Evolutionary conservation across 2,329 filamentous ascomycete species (phyloP), one percentile per base, ranked within the genome.

Genomic region (Lecanicillium sp.): DNA sequence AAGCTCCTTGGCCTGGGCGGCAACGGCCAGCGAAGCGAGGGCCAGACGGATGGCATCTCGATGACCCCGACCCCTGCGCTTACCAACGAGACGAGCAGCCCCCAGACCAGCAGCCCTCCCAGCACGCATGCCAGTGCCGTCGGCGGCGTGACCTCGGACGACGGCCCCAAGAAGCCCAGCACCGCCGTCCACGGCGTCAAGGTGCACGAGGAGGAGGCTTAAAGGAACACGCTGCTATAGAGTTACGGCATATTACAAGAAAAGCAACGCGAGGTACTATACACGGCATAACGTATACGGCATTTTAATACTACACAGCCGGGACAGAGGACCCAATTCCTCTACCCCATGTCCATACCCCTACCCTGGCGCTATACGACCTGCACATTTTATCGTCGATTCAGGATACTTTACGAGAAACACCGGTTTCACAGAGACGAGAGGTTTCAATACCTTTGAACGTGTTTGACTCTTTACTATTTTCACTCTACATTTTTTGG

Each of bases 51-150:
- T 48, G 60, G 64, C 52, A 59, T 63, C 61, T 71, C 79, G 38
- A 66, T 69, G 9, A 71, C 73, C 1, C 75, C 79, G 8, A 83
- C 81, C 1, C 84, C 83, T 2, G 70, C 71, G 17, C 69, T 86
- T 39, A 84, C 80, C 2, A 81, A 74, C 48, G 81, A 81, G 49
- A 75, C 76, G 29, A 84, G 84, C 53, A 84, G 78, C 46, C 80
- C 80, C 2, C 77, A 79, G 49, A 84, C 76, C 55, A 79, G 68
- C 54, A 79, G 73, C 43, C 68, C 80, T 3, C 74, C 79, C 4
- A 85, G 79, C 57, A 75, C 77, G 3, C 77, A 70, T 46, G 68
- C 69, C 28, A 79, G 77, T 51, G 72, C 74, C 36, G 56, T 64
- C 12, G 68, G 64, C 17, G 60, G 62, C 20, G 50, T 52, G 7